Evolutionary conservation across 441 rosid species (phyloP).

Genomic region (Heliophila coronopifolia): DNA sequence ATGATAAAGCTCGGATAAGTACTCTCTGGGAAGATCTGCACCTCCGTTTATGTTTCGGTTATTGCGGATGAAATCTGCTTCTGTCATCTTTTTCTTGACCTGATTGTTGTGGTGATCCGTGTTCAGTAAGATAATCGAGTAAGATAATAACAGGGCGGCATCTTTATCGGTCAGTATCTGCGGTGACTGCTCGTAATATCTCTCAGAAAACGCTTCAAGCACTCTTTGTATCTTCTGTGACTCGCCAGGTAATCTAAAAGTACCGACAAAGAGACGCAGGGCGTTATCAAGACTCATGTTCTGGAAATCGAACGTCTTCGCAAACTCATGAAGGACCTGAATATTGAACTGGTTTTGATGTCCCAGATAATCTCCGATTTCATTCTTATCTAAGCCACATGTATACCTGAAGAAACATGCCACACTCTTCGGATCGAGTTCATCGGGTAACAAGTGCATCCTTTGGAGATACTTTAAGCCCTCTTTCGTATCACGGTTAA

Average conservation of each 20-base stretch:
- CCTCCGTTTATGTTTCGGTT: constrained; percentile 88
- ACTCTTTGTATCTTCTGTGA: constrained; percentile 95
- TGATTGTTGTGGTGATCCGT: constrained; percentile 91
- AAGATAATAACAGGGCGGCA: constrained; percentile 87
- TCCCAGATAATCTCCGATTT: constrained; percentile 83
- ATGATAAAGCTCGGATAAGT: constrained; percentile 68
- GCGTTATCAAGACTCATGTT: constrained; percentile 87
- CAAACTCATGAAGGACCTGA: constrained; percentile 92
- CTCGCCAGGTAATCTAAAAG: constrained; percentile 92
- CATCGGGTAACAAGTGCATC: constrained; percentile 68
- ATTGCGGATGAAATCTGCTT: constrained; percentile 86
- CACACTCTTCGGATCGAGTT: constrained; percentile 82
- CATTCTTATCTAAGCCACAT: constrained; percentile 84
- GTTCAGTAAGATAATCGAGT: constrained; percentile 85
- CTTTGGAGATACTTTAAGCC: constrained; percentile 84
- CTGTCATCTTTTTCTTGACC: constrained; percentile 95
- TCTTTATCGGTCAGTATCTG: constrained; percentile 72
- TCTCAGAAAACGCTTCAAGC: constrained; percentile 93
- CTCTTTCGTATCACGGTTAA: constrained; percentile 79
- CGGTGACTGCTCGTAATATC: constrained; percentile 93
- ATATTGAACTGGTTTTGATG: constrained; percentile 88
- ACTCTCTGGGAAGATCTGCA: constrained; percentile 80
- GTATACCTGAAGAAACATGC: constrained; percentile 86
- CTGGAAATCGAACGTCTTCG: constrained; percentile 80
- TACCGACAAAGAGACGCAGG: constrained; percentile 78